Percentiles rank a stretch among this genome's conserved stretches.
These are phyloP conservation scores for Phalaenopsis equestris DNA, from an alignment of 106 monocot species.

Conservation along the genomic window DNA sequence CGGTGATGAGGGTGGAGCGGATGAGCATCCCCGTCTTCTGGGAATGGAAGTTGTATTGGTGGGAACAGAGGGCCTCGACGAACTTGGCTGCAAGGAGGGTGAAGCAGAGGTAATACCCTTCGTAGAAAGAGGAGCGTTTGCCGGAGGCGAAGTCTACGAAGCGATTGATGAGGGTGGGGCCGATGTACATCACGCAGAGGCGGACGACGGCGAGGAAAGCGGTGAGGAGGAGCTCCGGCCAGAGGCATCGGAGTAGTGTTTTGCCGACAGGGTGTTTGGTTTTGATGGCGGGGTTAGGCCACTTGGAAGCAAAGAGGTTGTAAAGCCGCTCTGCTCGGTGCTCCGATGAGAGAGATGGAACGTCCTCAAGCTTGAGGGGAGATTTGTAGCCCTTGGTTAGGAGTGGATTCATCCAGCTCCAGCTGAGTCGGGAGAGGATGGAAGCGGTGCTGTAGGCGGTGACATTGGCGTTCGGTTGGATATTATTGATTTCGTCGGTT, in stretches of 20 bases:
- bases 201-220: constrained; percentile 54
- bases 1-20: constrained; percentile 63
- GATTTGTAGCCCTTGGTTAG: constrained; percentile 62
- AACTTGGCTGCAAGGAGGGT: constrained; percentile 65
- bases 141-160: constrained; percentile 65
- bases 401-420: constrained; percentile 75
- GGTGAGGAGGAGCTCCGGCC: constrained; percentile 54
- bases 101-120: constrained; percentile 55
- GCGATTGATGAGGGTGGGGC: constrained; percentile 53
- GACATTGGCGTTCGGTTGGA: constrained; percentile 1
- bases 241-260: constrained; percentile 72
- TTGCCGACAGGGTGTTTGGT: constrained; percentile 48
- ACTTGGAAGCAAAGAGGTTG: constrained; percentile 59
- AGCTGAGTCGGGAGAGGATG: constrained; percentile 43
- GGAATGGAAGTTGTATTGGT: constrained; percentile 95
- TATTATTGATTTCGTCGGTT: background rate
- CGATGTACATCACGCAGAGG: constrained; percentile 81
- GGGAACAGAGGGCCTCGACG: constrained; percentile 66
- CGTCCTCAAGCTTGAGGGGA: constrained; percentile 58
- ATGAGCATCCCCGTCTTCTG: constrained; percentile 93
- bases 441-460: constrained; percentile 57
- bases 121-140: constrained; percentile 14
- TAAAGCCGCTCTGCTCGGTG: constrained; percentile 69
- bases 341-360: constrained; percentile 52
- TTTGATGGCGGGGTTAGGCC: constrained; percentile 37